phyloP scores from a whole-genome alignment of 306 rosid genomes.

The Vigna hirtella region DNA sequence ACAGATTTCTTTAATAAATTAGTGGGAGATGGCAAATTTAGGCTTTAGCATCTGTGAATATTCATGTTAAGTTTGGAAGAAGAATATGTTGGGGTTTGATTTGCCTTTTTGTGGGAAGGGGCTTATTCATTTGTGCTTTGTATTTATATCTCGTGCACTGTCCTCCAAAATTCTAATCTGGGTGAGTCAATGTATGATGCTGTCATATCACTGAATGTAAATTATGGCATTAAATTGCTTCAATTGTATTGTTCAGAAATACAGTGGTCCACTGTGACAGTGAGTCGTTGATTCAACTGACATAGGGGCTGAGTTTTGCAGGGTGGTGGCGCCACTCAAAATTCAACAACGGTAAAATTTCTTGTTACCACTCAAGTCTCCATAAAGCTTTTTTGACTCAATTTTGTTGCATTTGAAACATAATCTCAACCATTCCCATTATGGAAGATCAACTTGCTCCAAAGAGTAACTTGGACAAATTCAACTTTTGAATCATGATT shows the following conservation, averaged over 20 bases:
- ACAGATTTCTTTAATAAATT: conserved; percentile 42
- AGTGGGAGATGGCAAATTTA: conserved; percentile 42
- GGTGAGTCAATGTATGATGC: conserved; percentile 42
- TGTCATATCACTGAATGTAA: conserved; percentile 27
- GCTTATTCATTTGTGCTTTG: conserved; percentile 34
- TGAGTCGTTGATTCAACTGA: conserved; percentile 24
- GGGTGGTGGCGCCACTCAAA: conserved; percentile 31
- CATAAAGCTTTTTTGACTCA: neutral
- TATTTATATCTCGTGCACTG: conserved; percentile 12
- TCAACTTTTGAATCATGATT: neutral
- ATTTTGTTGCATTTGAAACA: neutral
- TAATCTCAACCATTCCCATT: neutral
- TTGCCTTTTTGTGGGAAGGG: conserved; percentile 30
- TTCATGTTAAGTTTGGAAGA: conserved; percentile 31
- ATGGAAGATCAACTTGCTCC: neutral
- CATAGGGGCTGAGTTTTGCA: conserved; percentile 43
- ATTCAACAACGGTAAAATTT: conserved; percentile 23
- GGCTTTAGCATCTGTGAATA: conserved; percentile 55
- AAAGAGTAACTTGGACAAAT: neutral
- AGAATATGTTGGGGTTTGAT: conserved; percentile 30
- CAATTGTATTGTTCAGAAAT: conserved; percentile 33
- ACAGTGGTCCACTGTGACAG: conserved; percentile 45
- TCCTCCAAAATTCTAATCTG: conserved; percentile 30
- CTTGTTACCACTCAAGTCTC: neutral
- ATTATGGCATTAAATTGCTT: conserved; percentile 46